Evolutionary conservation across 306 rosid genomes (phyloP), one percentile per base, ranked within the genome.

Genomic region (Rosa rugosa): DNA sequence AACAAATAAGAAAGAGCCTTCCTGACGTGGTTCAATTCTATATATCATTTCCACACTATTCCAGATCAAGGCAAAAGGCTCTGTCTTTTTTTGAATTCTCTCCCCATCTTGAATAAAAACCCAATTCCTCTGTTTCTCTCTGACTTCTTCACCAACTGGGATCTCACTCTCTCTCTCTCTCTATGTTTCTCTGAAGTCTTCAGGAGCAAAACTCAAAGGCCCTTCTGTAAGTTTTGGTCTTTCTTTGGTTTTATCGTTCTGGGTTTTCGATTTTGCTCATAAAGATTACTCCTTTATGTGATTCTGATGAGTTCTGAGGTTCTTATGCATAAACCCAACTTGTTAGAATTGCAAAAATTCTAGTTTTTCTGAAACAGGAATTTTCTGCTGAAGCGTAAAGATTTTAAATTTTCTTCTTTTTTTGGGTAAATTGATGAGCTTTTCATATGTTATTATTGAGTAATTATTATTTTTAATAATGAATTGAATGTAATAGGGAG

Each of bases 121-220:
- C 62, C 45, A 62, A 12, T 75, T 63, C 49, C 31, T 14, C 46
- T 45, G 3, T 75, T 31, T 20, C 72, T 42, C 20, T 42, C 17
- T 69, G 40, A 3, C 16, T 44, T 69, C 69, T 40, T 69, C 31
- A 20, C 25, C 62, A 17, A 11, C 49, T 31, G 71, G 71, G 79
- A 63, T 75, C 79, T 57, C 60, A 49, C 41, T 46, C 18, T 40
- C 77, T 25, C 66, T 60, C 45, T 47, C 53, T 47, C 53, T 47
- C 64, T 34, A 0, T 74, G 25, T 38, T 40, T 38, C 69, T 41
- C 42, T 74, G 20, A 36, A 41, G 50, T 23, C 78, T 63, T 42
- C 79, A 75, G 17, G 11, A 60, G 11, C 71, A 45, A 18, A 63
- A 22, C 71, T 62, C n/a, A 60, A 75, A 57, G 71, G 79, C 71